Evolutionary conservation across 2,329 filamentous ascomycete species (phyloP), one percentile per base, ranked within the genome.

Genomic region (Colletotrichum higginsianum): DNA sequence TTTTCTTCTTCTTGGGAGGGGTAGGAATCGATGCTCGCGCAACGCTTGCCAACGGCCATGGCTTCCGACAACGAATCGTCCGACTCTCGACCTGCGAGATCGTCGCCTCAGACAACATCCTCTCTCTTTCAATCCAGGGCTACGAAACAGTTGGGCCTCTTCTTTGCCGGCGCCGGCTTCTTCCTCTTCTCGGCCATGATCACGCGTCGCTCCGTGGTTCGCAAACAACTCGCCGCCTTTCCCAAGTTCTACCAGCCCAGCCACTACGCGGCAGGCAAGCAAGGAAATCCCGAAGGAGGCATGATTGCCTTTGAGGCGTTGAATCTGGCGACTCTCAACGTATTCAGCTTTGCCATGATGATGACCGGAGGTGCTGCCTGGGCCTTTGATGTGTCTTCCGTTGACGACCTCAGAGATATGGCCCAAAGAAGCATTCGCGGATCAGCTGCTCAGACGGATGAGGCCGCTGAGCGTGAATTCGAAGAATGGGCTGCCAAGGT

Each of bases 281-380:
- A 81, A 81, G 80, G 78, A 81, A 62, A 85, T 55, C 86, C 90
- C 38, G 92, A 92, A 77, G 91, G 91, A 9, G 87, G 90, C 1
- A 80, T 93, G 49, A 92, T 98, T 74, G 96, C 96, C 0, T 83
- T 93, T 44, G 93, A 97, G 81, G 96, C 96, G 0, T 85, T 99
- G 26, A 93, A 92, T 60, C 85, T 98, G 46, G 96, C 96, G 0
- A 98, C 95, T 0, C 87, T 98, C 76, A 98, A 98, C 77, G 94
- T 96, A 15, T 78, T 91, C 42, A 93, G 91, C 76, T 89, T 96
- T 61, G 91, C 88, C 0, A 90, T 98, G 80, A 90, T 97, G 87
- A 82, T 88, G 11, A 87, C 89, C 0, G 96, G 96, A 4, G 94
- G 92, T 0, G 81, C 91, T 13, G 85, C 94, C 73, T 97, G 92